These are phyloP conservation scores for Thelonectria olida DNA, from an alignment of 2,329 filamentous ascomycete genomes.

Conservation along the genomic window DNA sequence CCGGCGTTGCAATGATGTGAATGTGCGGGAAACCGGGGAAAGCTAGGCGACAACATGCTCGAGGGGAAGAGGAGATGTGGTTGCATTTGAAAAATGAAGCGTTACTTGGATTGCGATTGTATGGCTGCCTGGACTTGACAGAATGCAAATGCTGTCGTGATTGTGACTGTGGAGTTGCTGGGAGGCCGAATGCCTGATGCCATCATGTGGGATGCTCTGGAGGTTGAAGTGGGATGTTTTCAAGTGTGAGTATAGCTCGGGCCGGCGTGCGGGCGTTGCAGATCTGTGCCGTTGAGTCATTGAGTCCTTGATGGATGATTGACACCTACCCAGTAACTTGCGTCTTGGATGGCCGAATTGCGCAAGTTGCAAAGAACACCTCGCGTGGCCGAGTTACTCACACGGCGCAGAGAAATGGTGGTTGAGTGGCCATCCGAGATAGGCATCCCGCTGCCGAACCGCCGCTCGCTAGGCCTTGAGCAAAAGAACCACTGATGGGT, in stretches of 20 bases:
- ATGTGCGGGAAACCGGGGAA: neutral
- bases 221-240: neutral
- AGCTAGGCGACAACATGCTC: neutral
- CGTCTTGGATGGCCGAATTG: neutral
- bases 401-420: neutral
- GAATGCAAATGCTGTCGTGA: neutral
- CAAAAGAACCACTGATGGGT: constrained; percentile 2
- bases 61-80: too few species aligned
- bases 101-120: too few species aligned
- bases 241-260: neutral
- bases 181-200: neutral
- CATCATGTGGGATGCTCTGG: neutral
- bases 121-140: too few species aligned
- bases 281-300: neutral
- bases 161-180: neutral
- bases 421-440: neutral
- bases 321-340: too few species aligned
- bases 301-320: neutral
- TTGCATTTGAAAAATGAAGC: too few species aligned
- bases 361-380: too few species aligned
- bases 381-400: neutral
- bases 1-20: constrained; percentile 4
- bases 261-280: neutral
- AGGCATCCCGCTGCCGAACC: constrained; percentile 8
- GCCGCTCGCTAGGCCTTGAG: neutral